Evolutionary conservation across 805 yeast species (phyloP).

Genomic region (Saturnispora gosingensis): DNA sequence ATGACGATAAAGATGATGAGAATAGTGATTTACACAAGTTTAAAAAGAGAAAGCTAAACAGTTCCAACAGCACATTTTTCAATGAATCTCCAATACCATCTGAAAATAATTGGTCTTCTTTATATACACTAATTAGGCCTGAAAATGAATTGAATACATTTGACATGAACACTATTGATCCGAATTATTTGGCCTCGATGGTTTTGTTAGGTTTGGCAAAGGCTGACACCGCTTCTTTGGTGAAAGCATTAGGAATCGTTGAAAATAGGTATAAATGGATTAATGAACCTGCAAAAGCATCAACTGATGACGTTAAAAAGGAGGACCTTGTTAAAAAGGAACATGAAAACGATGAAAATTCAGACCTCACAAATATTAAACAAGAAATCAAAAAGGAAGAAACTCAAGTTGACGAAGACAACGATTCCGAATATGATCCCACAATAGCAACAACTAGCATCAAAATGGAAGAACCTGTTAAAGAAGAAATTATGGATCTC

Average conservation of each 20-base stretch:
- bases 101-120: constrained; percentile 44
- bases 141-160: constrained; percentile 51
- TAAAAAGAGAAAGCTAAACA: constrained; percentile 18
- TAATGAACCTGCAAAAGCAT: constrained; percentile 9
- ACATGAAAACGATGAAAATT: constrained; percentile 23
- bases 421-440: constrained; percentile 18
- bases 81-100: constrained; percentile 28
- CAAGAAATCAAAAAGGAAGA: constrained; percentile 15
- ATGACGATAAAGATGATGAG: constrained; percentile 34
- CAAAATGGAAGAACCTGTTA: not conserved
- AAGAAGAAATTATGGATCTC: not conserved
- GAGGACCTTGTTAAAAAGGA: not conserved
- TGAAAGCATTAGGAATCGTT: constrained; percentile 61
- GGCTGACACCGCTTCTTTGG: constrained; percentile 42
- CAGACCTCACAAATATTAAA: constrained; percentile 4
- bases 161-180: constrained; percentile 62
- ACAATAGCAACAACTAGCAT: not conserved
- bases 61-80: constrained; percentile 18
- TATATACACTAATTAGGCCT: constrained; percentile 59
- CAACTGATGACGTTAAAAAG: not conserved
- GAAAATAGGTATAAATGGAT: constrained; percentile 50
- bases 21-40: constrained; percentile 14
- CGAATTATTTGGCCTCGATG: constrained; percentile 52
- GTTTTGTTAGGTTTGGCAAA: constrained; percentile 57
- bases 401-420: constrained; percentile 13